phyloP scores from a whole-genome alignment of 164 flowering plant genomes.

The Aristolochia californica region DNA sequence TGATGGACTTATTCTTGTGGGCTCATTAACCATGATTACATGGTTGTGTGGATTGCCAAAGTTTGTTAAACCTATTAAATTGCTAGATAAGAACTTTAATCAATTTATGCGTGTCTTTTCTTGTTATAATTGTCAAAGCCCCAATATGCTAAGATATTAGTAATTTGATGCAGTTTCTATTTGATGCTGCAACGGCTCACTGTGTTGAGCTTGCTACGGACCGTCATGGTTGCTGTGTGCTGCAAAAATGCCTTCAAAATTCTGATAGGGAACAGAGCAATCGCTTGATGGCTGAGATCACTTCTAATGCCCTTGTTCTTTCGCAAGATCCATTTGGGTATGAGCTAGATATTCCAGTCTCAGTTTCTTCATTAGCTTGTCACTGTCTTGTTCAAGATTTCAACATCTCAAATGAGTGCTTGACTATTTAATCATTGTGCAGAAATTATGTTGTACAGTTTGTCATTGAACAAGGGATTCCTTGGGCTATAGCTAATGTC shows the following conservation, averaged over 20 bases:
- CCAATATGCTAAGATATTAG: not conserved
- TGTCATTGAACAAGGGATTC: conserved; percentile 38
- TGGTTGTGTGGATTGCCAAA: too few species aligned
- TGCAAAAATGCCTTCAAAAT: conserved; percentile 50
- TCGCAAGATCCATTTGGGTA: conserved; percentile 70
- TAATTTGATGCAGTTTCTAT: conserved; percentile 47
- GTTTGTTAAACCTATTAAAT: too few species aligned
- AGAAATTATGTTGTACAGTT: conserved; percentile 73
- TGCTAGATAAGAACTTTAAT: too few species aligned
- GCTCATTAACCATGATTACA: too few species aligned
- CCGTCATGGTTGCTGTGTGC: conserved; percentile 74
- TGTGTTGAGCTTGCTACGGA: conserved; percentile 63
- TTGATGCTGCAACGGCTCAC: conserved; percentile 38
- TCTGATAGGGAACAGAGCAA: conserved; percentile 34
- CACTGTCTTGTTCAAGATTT: not conserved
- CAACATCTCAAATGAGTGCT: not conserved
- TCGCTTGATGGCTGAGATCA: conserved; percentile 29
- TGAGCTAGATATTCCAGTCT: not conserved
- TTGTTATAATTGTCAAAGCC: not conserved
- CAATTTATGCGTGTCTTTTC: not conserved
- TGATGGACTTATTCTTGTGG: too few species aligned
- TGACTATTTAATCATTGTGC: conserved; percentile 7
- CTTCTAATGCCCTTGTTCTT: conserved; percentile 46
- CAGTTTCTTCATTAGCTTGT: too few species aligned
- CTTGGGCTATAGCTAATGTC: conserved; percentile 34